Conservation (phyloP, 306 rosid genomes). For the Sophora flavescens region DNA sequence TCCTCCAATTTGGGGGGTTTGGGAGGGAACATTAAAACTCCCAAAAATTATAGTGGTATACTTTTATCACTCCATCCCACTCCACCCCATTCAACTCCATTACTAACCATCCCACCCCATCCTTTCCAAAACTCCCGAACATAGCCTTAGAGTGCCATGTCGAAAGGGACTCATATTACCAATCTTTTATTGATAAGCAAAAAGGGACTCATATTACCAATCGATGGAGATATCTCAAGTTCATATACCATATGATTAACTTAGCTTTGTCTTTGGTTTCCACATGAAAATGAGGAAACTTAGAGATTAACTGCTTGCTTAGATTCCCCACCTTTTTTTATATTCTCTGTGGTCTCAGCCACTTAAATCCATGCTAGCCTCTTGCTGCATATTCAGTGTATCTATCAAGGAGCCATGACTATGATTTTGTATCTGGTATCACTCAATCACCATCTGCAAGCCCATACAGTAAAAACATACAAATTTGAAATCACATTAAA, state of each 20-base stretch:
- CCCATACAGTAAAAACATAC: too few species aligned
- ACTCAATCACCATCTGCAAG: neutral
- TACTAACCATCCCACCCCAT: too few species aligned
- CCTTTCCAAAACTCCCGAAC: too few species aligned
- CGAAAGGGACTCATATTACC: constrained; percentile 35
- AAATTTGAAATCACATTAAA: neutral
- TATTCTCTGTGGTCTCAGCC: constrained; percentile 13
- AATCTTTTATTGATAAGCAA: neutral
- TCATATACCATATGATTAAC: constrained; percentile 49
- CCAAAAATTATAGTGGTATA: too few species aligned
- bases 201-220: constrained; percentile 37
- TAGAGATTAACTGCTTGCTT: constrained; percentile 20
- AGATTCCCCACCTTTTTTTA: constrained; percentile 4
- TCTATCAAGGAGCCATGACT: neutral
- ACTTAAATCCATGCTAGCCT: constrained; percentile 15
- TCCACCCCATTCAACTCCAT: too few species aligned
- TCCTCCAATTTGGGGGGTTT: too few species aligned
- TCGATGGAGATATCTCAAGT: constrained; percentile 49
- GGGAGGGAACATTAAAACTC: too few species aligned
- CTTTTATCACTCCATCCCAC: too few species aligned
- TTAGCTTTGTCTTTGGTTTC: constrained; percentile 39
- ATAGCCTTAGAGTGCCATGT: too few species aligned
- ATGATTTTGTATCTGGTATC: constrained; percentile 29
- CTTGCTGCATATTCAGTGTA: constrained; percentile 7
- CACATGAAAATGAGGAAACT: neutral